Evolutionary conservation across 192 early-diverging fungal species (phyloP), one percentile per base, ranked within the genome.

Genomic region (Rhizophagus clarus): DNA sequence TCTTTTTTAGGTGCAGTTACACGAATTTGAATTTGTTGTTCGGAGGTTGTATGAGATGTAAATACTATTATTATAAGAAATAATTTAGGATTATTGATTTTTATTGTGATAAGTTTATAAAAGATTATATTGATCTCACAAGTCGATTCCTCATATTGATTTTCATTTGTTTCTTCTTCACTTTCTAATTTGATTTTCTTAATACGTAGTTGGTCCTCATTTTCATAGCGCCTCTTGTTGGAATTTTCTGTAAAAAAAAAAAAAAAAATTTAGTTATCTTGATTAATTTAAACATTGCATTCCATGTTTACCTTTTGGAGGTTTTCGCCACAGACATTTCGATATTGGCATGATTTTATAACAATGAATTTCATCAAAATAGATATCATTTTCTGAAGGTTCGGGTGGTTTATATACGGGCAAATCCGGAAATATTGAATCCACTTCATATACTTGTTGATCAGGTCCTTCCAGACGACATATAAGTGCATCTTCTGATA

Each of bases 321-420:
- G 49, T 24, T 56, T 51, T n/a, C 56, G 49, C 1, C 20, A 61
- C 49, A 75, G 11, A 20, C 17, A 20, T 32, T 78, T 77, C 28
- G 91, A 83, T 2, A 92, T 77, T 26, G 89, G 85, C 12, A 90
- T 82, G 8, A 94, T 86, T 17, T 82, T 79, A 31, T 87, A 84
- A 51, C 88, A 82, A 61, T 93, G 89, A 10, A 84, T 79, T 63
- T 91, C 88, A 37, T 90, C 88, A 56, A 88, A 72, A 77, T 90
- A 92, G 24, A 86, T 61, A 63, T 90, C 88, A 42, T 85, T 84
- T 26, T 86, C 85, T 12, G 88, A 85, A 11, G 89, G 86, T 26
- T 84, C 82, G 34, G 90, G 90, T 56, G 90, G 88, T 42, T 80
- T 84, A 77, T 90, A 90, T 11, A 83, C 32, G 15, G 87, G 83